These are phyloP conservation scores for Pseudogymnoascus sp. DNA, from an alignment of 2,329 filamentous ascomycete genomes.

Conservation along the genomic window DNA sequence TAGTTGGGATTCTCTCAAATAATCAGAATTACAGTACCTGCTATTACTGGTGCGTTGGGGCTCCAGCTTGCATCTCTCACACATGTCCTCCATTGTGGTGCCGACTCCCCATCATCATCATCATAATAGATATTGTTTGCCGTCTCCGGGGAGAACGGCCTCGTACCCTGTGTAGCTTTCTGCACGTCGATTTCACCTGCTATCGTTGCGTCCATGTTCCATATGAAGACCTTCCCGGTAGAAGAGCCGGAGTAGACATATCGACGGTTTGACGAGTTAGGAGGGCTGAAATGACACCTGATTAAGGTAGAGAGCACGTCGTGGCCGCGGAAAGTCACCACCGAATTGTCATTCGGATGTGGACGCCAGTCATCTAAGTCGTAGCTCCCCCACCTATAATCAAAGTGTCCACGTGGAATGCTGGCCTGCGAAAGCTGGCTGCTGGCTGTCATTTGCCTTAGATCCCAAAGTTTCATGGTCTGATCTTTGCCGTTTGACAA, in stretches of 20 bases:
- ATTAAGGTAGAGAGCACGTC: conserved; percentile 84
- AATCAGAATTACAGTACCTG: conserved; percentile 19
- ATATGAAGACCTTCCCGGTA: conserved; percentile 85
- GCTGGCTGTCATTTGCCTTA: conserved; percentile 69
- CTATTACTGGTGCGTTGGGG: conserved; percentile 61
- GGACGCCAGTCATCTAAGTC: conserved; percentile 60
- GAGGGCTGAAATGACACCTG: conserved; percentile 89
- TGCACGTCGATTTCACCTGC: conserved; percentile 74
- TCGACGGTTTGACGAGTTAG: conserved; percentile 74
- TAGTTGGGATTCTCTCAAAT: conserved; percentile 10
- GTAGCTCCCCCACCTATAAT: conserved; percentile 67
- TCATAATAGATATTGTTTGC: conserved; percentile 21
- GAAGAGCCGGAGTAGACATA: conserved; percentile 92
- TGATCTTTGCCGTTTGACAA: conserved; percentile 95
- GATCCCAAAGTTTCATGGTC: conserved; percentile 94
- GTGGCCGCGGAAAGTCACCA: conserved; percentile 92
- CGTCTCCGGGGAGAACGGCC: conserved; percentile 41
- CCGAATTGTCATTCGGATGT: conserved; percentile 78
- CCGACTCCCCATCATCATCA: conserved; percentile 17
- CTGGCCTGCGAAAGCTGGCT: conserved; percentile 17
- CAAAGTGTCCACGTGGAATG: conserved; percentile 49
- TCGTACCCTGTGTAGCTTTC: conserved; percentile 57
- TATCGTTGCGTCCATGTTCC: conserved; percentile 84
- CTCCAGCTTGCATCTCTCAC: conserved; percentile 69
- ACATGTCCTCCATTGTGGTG: conserved; percentile 53